Conservation (phyloP, 768 basidiomycete species). For the Xerocomellus chrysenteron region DNA sequence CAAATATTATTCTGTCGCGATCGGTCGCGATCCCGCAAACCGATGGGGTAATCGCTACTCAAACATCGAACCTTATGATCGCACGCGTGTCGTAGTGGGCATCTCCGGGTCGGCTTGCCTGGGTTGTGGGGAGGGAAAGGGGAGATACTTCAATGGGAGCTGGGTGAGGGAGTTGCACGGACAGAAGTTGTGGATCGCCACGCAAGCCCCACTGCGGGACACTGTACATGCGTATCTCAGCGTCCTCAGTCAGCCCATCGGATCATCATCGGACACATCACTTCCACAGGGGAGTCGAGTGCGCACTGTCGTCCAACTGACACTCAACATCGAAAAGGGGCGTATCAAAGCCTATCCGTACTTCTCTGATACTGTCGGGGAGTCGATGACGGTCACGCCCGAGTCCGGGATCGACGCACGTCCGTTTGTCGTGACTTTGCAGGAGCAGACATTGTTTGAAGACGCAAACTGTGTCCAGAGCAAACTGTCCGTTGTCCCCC, state of each 20-base stretch:
- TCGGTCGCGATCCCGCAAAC: constrained; percentile 48
- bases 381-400: constrained; percentile 46
- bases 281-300: constrained; percentile 44
- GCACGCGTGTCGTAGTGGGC: constrained; percentile 66
- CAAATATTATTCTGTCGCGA: constrained; percentile 55
- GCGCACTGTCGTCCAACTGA: constrained; percentile 81
- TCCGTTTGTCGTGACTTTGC: constrained; percentile 58
- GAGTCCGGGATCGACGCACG: constrained; percentile 41
- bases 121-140: constrained; percentile 28
- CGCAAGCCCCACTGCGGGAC: constrained; percentile 73
- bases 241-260: constrained; percentile 52
- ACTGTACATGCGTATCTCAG: constrained; percentile 79
- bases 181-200: constrained; percentile 79
- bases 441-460: constrained; percentile 43
- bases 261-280: constrained; percentile 32
- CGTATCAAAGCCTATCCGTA: constrained; percentile 75
- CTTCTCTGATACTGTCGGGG: constrained; percentile 62
- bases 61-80: constrained; percentile 78
- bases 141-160: constrained; percentile 77
- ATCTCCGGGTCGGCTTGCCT: constrained; percentile 15
- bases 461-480: constrained; percentile 64
- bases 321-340: constrained; percentile 66
- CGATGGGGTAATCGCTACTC: constrained; percentile 61
- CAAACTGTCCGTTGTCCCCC: constrained; percentile 52
- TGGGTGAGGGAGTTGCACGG: constrained; percentile 80